Evolutionary conservation across 176 grass and related monocot genomes (phyloP).

Genomic region (Hordeum vulgare): MorexV3_pseudomolecules_assembly NC_058522.1:457373805-457374304

Average conservation of each 20-base stretch:
- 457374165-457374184: not conserved
- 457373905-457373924: too few relatives aligned
- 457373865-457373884: too few relatives aligned
- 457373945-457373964: too few relatives aligned
- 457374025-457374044: not conserved
- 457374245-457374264: not conserved
- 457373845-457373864: too few relatives aligned
- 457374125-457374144: constrained; percentile 31
- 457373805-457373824: too few relatives aligned
- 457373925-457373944: too few relatives aligned
- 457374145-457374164: constrained; percentile 34
- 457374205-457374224: not conserved
- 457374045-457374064: not conserved
- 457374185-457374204: not conserved
- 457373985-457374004: too few relatives aligned
- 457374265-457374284: constrained; percentile 29
- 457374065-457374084: not conserved
- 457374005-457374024: too few relatives aligned
- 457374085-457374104: not conserved
- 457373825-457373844: too few relatives aligned
- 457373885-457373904: too few relatives aligned
- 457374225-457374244: constrained; percentile 11
- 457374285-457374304: constrained; percentile 27
- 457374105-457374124: not conserved
- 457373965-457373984: too few relatives aligned